Evolutionary conservation across 768 basidiomycete species (phyloP).

Genomic region (Leccinum broughii): DNA sequence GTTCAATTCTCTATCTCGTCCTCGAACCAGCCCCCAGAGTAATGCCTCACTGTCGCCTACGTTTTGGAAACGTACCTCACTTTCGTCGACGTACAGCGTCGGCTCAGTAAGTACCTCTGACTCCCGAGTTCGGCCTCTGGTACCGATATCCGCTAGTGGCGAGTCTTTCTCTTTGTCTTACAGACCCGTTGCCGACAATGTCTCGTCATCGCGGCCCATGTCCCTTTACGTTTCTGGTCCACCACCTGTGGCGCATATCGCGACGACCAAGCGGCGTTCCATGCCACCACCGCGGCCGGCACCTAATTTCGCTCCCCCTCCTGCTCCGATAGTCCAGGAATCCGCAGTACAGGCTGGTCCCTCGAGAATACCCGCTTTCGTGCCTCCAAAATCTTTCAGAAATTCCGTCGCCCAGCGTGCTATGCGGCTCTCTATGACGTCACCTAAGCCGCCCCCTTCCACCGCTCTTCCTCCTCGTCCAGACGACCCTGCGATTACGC

Average conservation of each 20-base stretch:
- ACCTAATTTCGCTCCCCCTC: slow-evolving; percentile 68
- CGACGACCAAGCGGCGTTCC: slow-evolving; percentile 51
- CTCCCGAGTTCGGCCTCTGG: slow-evolving; percentile 31
- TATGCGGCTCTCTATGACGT: slow-evolving; percentile 56
- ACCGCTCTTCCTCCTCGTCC: slow-evolving; percentile 64
- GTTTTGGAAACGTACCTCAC: slow-evolving; percentile 54
- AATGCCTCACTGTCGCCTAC: slow-evolving; percentile 46
- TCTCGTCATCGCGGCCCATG: slow-evolving; percentile 18
- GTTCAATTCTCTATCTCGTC: slow-evolving; percentile 33
- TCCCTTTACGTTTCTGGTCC: slow-evolving; percentile 22
- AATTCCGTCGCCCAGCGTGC: slow-evolving; percentile 58
- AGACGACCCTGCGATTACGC: slow-evolving; percentile 45
- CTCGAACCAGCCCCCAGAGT: slow-evolving; percentile 41
- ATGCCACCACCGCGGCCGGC: slow-evolving; percentile 76
- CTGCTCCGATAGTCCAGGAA: slow-evolving; percentile 49
- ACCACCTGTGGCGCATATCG: slow-evolving; percentile 14
- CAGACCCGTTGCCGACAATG: slow-evolving; percentile 6
- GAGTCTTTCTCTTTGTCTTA: slow-evolving; percentile 16
- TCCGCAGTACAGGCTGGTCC: slow-evolving; percentile 4
- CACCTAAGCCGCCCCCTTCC: slow-evolving; percentile 66
- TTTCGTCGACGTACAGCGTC: slow-evolving; percentile 49
- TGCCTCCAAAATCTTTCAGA: slow-evolving; percentile 44
- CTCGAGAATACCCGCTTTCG: slow-evolving; percentile 5
- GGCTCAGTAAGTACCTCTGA: slow-evolving; percentile 44
- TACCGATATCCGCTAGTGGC: slow-evolving; percentile 5